Conservation (phyloP, 2,329 filamentous ascomycete genomes). For the Calonectria naviculata region DNA sequence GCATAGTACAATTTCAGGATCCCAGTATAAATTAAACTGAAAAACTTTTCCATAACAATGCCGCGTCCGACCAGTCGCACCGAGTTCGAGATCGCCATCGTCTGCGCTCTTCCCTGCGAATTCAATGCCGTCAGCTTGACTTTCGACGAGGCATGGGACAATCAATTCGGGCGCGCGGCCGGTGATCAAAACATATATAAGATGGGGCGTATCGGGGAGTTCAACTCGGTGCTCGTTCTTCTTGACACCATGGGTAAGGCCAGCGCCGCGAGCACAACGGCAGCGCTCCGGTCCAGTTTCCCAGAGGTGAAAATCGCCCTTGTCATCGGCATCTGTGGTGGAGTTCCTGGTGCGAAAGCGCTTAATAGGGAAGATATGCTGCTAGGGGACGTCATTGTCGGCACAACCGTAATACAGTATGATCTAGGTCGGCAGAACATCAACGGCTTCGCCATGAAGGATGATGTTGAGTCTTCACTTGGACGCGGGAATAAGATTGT, state of each 20-base stretch:
- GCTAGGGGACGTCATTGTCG: conserved; percentile 48
- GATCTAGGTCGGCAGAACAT: conserved; percentile 37
- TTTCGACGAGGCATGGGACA: too few species aligned
- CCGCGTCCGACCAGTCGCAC: too few species aligned
- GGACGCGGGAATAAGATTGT: conserved; percentile 11
- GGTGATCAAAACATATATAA: conserved; percentile 45
- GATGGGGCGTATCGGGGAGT: conserved; percentile 40
- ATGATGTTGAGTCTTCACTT: conserved; percentile 35
- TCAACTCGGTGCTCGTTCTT: conserved; percentile 43
- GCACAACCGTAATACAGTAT: conserved; percentile 41
- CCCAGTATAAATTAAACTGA: too few species aligned
- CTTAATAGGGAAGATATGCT: conserved; percentile 28
- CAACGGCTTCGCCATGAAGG: conserved; percentile 33
- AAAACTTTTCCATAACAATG: too few species aligned
- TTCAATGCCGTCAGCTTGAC: too few species aligned
- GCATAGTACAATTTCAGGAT: too few species aligned
- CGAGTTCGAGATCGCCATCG: too few species aligned
- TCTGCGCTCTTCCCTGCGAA: too few species aligned
- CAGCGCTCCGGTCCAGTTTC: conserved; percentile 47
- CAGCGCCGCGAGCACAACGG: conserved; percentile 37
- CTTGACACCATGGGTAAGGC: conserved; percentile 43
- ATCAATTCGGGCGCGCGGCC: too few species aligned
- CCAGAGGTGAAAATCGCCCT: conserved; percentile 45
- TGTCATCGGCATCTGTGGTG: conserved; percentile 54
- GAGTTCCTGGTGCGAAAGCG: conserved; percentile 37